Evolutionary conservation across 2,329 filamentous ascomycete species (phyloP).

Genomic region (Aspergillus sp.): DNA sequence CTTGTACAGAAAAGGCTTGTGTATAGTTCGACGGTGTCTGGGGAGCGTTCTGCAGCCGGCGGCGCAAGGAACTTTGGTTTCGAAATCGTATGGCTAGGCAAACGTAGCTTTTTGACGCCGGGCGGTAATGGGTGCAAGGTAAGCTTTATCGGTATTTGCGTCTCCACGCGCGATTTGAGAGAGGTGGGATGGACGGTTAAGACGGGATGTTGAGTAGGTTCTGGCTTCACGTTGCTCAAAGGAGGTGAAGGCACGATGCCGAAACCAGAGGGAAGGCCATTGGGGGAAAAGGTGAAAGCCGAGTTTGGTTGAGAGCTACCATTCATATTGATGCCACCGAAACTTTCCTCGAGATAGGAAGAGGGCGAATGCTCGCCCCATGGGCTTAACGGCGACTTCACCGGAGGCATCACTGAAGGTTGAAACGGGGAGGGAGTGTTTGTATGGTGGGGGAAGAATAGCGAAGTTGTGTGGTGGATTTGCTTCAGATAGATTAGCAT

Average conservation of each 20-base stretch:
- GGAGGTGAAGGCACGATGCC: slow-evolving; percentile 30
- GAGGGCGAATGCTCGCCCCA: slow-evolving; percentile 46
- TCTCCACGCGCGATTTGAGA: slow-evolving; percentile 89
- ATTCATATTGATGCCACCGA: slow-evolving; percentile 48
- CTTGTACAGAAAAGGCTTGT: slow-evolving; percentile 88
- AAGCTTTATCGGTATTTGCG: slow-evolving; percentile 87
- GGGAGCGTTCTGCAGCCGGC: slow-evolving; percentile 61
- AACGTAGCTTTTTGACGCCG: slow-evolving; percentile 75
- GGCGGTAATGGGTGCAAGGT: slow-evolving; percentile 72
- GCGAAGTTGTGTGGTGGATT: slow-evolving; percentile 24
- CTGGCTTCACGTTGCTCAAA: slow-evolving; percentile 28
- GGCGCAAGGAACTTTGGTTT: slow-evolving; percentile 89
- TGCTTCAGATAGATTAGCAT: slow-evolving; percentile 18
- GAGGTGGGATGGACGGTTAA: slow-evolving; percentile 67
- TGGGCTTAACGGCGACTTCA: slow-evolving; percentile 33
- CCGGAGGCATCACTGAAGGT: slow-evolving; percentile 29
- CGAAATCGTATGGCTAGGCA: slow-evolving; percentile 87
- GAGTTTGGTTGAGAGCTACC: slow-evolving; percentile 42
- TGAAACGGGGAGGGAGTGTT: slow-evolving; percentile 38
- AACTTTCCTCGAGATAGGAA: slow-evolving; percentile 45
- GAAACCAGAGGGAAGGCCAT: slow-evolving; percentile 40
- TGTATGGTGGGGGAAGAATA: slow-evolving; percentile 35
- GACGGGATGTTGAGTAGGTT: slow-evolving; percentile 38
- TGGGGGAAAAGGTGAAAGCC: slow-evolving; percentile 36
- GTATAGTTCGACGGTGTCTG: slow-evolving; percentile 76